Percentiles rank a stretch among this genome's conserved stretches.
Conservation (phyloP, 1,284 basidiomycete species). For the Ustilago trichophora region DNA sequence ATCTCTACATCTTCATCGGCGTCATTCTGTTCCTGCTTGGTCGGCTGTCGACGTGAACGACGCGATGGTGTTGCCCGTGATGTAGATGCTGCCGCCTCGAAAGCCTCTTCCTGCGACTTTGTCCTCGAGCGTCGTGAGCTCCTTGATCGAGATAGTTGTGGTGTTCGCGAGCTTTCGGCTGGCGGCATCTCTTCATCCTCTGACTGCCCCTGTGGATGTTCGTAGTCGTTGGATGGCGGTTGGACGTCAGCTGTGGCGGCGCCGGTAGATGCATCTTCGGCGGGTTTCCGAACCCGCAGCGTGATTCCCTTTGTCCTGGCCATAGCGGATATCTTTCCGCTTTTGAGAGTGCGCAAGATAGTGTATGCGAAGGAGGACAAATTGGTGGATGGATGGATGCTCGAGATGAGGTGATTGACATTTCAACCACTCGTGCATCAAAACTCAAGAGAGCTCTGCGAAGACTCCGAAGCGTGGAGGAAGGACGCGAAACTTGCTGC, state of each 20-base stretch:
- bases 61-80: constrained; percentile 28
- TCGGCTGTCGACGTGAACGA: constrained; percentile 30
- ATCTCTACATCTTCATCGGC: constrained; percentile 15
- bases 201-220: background rate
- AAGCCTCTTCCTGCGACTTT: constrained; percentile 25
- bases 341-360: background rate
- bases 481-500: constrained; percentile 6
- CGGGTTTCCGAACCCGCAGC: constrained; percentile 30
- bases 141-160: constrained; percentile 17
- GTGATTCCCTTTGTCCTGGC: constrained; percentile 45
- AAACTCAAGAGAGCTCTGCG: background rate
- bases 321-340: constrained; percentile 5
- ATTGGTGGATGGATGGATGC: background rate
- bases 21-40: constrained; percentile 19
- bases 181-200: constrained; percentile 27
- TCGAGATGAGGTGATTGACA: constrained; percentile 10
- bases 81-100: constrained; percentile 9
- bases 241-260: background rate
- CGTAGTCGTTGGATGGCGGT: background rate
- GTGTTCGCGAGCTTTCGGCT: constrained; percentile 4
- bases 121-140: constrained; percentile 26
- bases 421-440: background rate
- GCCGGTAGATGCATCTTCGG: constrained; percentile 8
- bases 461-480: constrained; percentile 3
- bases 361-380: too few relatives aligned